These are phyloP conservation scores for Dendrocalamus latiflorus DNA, from an alignment of 202 grass and related monocot genomes.

Conservation along the genomic window DNA sequence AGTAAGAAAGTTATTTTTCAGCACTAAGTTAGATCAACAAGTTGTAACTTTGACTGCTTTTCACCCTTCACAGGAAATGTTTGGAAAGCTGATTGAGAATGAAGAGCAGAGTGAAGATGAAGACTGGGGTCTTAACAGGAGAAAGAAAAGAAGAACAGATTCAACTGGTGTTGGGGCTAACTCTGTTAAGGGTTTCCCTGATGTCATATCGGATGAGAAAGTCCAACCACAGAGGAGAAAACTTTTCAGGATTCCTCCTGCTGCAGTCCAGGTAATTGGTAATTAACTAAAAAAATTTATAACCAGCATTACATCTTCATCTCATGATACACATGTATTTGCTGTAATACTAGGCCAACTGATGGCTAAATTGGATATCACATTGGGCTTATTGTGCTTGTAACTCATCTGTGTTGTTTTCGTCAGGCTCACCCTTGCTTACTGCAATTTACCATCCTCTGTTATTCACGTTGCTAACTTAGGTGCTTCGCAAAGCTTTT, in stretches of 20 bases:
- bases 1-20: not conserved
- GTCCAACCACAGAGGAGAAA: constrained; percentile 40
- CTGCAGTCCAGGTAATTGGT: constrained; percentile 57
- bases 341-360: not conserved
- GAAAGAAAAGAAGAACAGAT: constrained; percentile 59
- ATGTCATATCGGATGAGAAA: constrained; percentile 41
- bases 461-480: constrained; percentile 22
- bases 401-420: not conserved
- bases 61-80: constrained; percentile 72
- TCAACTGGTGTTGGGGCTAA: constrained; percentile 29
- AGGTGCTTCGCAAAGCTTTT: constrained; percentile 81
- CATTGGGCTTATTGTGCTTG: not conserved
- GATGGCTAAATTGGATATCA: constrained; percentile 10
- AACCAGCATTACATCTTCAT: not conserved
- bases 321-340: not conserved
- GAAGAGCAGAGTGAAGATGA: constrained; percentile 87
- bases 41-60: constrained; percentile 12
- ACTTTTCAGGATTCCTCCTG: constrained; percentile 78
- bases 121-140: constrained; percentile 59
- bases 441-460: constrained; percentile 20
- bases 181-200: constrained; percentile 16
- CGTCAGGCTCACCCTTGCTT: constrained; percentile 1
- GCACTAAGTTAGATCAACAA: not conserved
- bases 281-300: not conserved
- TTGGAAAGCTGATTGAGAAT: constrained; percentile 66